These are phyloP conservation scores for Fusarium dlaminii DNA, from an alignment of 2,329 filamentous ascomycete species.

Conservation along the genomic window DNA sequence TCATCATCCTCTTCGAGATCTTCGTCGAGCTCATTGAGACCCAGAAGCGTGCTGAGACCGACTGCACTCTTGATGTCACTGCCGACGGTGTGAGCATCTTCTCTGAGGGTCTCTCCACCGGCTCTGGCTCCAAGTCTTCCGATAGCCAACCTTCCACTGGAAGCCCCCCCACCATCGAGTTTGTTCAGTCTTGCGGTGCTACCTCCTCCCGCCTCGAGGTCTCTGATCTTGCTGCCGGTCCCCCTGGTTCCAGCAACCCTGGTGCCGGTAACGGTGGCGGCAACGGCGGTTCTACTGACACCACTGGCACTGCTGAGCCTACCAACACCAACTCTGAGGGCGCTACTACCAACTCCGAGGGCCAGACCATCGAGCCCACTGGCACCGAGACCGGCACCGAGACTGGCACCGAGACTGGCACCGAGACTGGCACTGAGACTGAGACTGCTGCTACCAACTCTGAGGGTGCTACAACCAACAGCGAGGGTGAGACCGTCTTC, in stretches of 20 bases:
- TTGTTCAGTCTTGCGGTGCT: constrained; percentile 20
- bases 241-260: neutral
- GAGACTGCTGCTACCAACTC: constrained; percentile 9
- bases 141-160: fast-evolving
- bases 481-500: neutral
- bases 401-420: neutral
- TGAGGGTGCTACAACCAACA: constrained; percentile 1
- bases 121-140: fast-evolving
- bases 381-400: neutral
- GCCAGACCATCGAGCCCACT: neutral
- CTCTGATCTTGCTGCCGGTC: constrained; percentile 1
- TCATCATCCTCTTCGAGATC: neutral
- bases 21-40: neutral
- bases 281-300: constrained; percentile 37
- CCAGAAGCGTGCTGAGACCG: constrained; percentile 11
- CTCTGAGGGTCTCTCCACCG: neutral
- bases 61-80: neutral
- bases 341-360: neutral
- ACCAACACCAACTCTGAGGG: neutral
- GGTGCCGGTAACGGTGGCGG: neutral
- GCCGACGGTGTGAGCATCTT: neutral
- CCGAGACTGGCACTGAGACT: neutral
- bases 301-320: constrained; percentile 43
- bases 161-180: neutral
- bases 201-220: neutral